phyloP scores from a whole-genome alignment of 2,329 filamentous ascomycete species.

The Nemania serpens region DNA sequence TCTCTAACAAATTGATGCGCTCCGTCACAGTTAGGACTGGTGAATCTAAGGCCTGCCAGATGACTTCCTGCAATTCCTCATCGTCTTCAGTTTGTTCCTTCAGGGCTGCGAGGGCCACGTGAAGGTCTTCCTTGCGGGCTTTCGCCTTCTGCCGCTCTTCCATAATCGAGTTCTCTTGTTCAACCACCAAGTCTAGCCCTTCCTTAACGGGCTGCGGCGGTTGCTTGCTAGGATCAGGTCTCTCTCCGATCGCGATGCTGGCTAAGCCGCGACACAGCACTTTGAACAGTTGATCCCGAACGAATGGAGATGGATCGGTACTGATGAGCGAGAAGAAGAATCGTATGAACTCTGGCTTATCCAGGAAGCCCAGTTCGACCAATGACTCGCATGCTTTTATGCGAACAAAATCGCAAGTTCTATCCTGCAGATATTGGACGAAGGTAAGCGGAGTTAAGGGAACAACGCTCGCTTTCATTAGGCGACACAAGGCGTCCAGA shows the following conservation, averaged over 20 bases:
- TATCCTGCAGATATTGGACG: conserved; percentile 67
- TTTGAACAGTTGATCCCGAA: conserved; percentile 64
- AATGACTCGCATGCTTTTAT: conserved; percentile 69
- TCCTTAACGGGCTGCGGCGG: conserved; percentile 39
- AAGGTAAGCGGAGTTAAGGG: conserved; percentile 59
- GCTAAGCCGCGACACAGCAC: conserved; percentile 64
- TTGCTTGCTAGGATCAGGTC: conserved; percentile 42
- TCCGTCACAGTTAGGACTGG: conserved; percentile 52
- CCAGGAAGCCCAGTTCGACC: conserved; percentile 65
- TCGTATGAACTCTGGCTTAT: conserved; percentile 58
- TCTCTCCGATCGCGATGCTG: conserved; percentile 66
- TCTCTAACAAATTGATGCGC: conserved; percentile 55
- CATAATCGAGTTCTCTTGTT: conserved; percentile 50
- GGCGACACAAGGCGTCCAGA: conserved; percentile 62
- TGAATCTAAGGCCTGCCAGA: conserved; percentile 58
- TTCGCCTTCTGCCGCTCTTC: conserved; percentile 52
- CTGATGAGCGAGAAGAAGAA: conserved; percentile 63
- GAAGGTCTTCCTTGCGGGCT: conserved; percentile 54
- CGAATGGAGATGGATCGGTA: conserved; percentile 66
- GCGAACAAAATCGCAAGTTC: conserved; percentile 64
- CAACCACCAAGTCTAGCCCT: conserved; percentile 54
- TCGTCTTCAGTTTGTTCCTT: conserved; percentile 54
- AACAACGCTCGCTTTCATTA: conserved; percentile 69
- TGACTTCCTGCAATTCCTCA: conserved; percentile 47
- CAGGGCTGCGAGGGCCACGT: conserved; percentile 52